Evolutionary conservation across 768 basidiomycete species (phyloP), one percentile per base, ranked within the genome.

Genomic region (Guyanaporus albipodus): DNA sequence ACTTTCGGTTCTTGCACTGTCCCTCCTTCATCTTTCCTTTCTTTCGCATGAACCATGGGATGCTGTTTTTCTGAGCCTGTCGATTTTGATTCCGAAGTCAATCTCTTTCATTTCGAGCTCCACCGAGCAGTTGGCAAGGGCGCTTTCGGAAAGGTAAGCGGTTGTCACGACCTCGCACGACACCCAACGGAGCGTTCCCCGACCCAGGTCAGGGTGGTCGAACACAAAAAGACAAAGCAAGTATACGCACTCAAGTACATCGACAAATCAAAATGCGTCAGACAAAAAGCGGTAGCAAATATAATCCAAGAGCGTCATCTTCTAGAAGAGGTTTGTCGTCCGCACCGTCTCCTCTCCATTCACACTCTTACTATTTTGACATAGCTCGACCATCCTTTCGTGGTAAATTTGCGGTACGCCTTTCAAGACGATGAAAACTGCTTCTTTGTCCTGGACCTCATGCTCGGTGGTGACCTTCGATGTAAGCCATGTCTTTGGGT

Each of bases 391-490:
- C 89, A 93, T 60, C 82, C 90, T 18, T 94, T 91, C 62, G 71
- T 94, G 37, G 88, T 91, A 50, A 94, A 94, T 67, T 66, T 95
- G 56, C 85, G 91, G 29, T 96, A 94, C 63, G 94, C 94, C 6
- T 98, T 98, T 66, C 94, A 98, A 65, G 94, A 97, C 61, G 94
- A 96, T 57, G 85, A 89, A 55, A 95, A 96, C 65, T 95, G 95
- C 60, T 98, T 97, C 75, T 96, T 97, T 70, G 93, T 97, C 7
- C 73, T 97, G 46, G 95, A 98, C 66, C 78, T 98, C 38, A 96
- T 96, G 93, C 73, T 96, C 1, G 94, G 94, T 24, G 94, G 94
- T 10, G 92, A 97, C 69, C 70, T 97, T 58, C 79, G 94, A 67
- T 88, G 85, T 97, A 60, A 60, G 93, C 70, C 43, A 32, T 49